These are phyloP conservation scores for Saccharomycopsis hybrid DNA, from an alignment of 1,139 yeast species.

Conservation along the genomic window DNA sequence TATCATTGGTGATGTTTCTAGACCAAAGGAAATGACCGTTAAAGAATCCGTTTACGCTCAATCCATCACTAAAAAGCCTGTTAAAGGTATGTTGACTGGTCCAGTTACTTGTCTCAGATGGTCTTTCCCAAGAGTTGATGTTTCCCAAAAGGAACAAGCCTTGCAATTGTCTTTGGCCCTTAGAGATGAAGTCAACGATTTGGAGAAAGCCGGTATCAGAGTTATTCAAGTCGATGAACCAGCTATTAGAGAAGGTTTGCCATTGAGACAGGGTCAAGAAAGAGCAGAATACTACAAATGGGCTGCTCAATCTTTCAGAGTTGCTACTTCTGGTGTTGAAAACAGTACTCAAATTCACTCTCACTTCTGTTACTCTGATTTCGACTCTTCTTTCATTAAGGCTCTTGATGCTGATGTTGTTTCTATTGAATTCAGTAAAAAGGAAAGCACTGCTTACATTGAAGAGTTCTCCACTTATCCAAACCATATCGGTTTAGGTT, in stretches of 20 bases:
- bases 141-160: slow-evolving; percentile 90
- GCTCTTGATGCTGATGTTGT: slow-evolving; percentile 99
- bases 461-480: slow-evolving; percentile 97
- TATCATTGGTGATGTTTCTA: slow-evolving; percentile 97
- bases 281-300: slow-evolving; percentile 94
- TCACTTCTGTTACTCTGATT: slow-evolving; percentile 99
- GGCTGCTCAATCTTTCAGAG: slow-evolving; percentile 99
- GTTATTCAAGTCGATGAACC: slow-evolving; percentile 99
- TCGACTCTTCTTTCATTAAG: slow-evolving; percentile 98
- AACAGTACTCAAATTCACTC: slow-evolving; percentile 98
- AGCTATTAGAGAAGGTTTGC: slow-evolving; percentile 99
- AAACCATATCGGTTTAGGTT: slow-evolving; percentile 98
- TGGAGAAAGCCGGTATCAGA: slow-evolving; percentile 96
- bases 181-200: slow-evolving; percentile 97
- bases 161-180: slow-evolving; percentile 95
- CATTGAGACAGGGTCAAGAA: slow-evolving; percentile 96
- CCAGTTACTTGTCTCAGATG: slow-evolving; percentile 99
- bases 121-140: slow-evolving; percentile 99
- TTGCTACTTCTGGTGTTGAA: slow-evolving; percentile 96
- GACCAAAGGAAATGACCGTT: slow-evolving; percentile 98
- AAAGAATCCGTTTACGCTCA: slow-evolving; percentile 99
- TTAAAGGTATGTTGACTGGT: slow-evolving; percentile 99
- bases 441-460: slow-evolving; percentile 97
- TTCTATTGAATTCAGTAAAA: slow-evolving; percentile 98
- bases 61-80: slow-evolving; percentile 89